Conservation (phyloP, 1,284 basidiomycete species). For the Cronartium quercuum region DNA sequence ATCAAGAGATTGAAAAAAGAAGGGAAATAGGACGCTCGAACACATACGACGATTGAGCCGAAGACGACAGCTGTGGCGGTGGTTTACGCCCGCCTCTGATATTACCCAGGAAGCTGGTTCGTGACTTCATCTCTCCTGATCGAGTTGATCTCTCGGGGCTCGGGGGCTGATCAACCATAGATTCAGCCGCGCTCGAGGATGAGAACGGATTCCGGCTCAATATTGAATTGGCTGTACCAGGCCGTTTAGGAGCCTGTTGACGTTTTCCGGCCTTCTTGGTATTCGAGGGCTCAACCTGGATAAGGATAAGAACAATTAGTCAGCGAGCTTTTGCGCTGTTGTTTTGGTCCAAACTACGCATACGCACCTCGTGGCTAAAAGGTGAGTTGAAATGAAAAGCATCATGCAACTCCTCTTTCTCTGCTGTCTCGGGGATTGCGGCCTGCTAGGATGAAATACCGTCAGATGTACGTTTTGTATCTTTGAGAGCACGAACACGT, state of each 20-base stretch:
- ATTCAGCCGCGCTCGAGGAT: not conserved
- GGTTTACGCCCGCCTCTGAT: conserved; percentile 24
- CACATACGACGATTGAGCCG: not conserved
- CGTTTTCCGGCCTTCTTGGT: not conserved
- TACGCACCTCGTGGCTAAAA: not conserved
- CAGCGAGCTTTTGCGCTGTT: too few relatives aligned
- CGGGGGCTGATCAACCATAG: not conserved
- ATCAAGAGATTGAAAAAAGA: too few relatives aligned
- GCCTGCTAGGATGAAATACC: too few relatives aligned
- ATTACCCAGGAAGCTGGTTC: conserved; percentile 29
- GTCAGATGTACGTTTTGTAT: not conserved
- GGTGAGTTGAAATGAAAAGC: not conserved
- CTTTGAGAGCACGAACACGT: not conserved
- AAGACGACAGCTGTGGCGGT: not conserved
- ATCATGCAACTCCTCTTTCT: not conserved
- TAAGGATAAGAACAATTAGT: too few relatives aligned
- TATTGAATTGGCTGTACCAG: not conserved
- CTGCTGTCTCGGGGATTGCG: too few relatives aligned
- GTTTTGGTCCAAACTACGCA: too few relatives aligned
- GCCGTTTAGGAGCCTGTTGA: not conserved
- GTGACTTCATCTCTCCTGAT: not conserved
- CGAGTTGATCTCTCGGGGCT: not conserved
- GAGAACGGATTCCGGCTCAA: conserved; percentile 2
- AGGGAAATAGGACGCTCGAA: not conserved
- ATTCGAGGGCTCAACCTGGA: not conserved